Evolutionary conservation across 805 yeast genomes (phyloP), one percentile per base, ranked within the genome.

Genomic region (Wickerhamiella spandovensis): DNA sequence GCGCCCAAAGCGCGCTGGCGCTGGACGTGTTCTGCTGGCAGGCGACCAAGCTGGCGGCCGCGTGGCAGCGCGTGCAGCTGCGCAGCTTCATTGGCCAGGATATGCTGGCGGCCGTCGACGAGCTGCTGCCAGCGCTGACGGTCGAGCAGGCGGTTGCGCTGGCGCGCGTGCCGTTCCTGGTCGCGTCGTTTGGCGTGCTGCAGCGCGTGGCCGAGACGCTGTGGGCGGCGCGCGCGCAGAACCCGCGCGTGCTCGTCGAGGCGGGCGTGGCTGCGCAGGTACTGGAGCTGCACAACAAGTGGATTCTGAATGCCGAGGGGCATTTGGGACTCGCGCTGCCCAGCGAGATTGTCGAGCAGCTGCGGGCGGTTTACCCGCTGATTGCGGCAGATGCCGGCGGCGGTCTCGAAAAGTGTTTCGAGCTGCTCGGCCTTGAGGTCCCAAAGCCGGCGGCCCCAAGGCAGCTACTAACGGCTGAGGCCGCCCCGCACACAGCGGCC

Each of bases 1-100:
- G n/a, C n/a, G n/a, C n/a, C n/a, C 54, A 65, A 44, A 52, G 53
- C 2, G 47, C 52, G 45, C 54, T 63, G 13, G 68, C 66, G 1
- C 51, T 63, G 6, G 61, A 63, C 30, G 49, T 64, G 1, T 58
- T 63, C 43, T 53, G 50, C 4, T 54, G 58, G 52, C 67, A 64
- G 49, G 46, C 61, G 13, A 48, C 39, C 3, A 47, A 44, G 25
- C 51, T 60, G 5, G 47, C 13, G 1, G 20, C 38, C 1, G 47
- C 49, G 2, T 53, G 53, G 54, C 42, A 23, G 5, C 15, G 15
- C 9, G 37, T 32, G 7, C 49, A 48, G 8, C 42, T 59, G 20
- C 38, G 45, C 37, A 43, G 54, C 13, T 56, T 47, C 22, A 49
- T 54, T 13, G 58, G 55, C 35, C 56, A 55, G 30, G 63, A 60